Evolutionary conservation across 1,139 yeast genomes (phyloP).

Genomic region (Pneumocystis sp.): DNA sequence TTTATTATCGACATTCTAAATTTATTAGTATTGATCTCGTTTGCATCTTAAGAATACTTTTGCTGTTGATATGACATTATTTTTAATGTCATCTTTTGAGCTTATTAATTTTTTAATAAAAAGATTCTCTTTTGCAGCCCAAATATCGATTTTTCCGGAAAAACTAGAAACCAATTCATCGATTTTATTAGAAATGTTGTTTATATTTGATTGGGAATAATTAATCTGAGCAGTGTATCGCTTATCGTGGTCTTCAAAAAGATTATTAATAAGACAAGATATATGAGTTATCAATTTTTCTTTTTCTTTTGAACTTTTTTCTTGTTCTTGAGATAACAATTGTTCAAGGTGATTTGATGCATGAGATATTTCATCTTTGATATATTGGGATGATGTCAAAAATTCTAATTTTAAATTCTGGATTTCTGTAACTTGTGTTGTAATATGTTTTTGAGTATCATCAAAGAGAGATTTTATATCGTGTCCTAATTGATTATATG

Average conservation of each 20-base stretch:
- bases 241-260: constrained; percentile 8
- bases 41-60: not conserved
- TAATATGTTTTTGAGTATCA: constrained; percentile 15
- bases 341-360: constrained; percentile 2
- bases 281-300: constrained; percentile 8
- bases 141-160: constrained; percentile 11
- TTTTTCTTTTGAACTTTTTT: constrained; percentile 7
- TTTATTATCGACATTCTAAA: constrained; percentile 10
- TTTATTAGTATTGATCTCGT: not conserved
- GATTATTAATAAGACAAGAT: constrained; percentile 5
- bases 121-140: constrained; percentile 14
- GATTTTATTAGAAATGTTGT: constrained; percentile 4
- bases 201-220: constrained; percentile 2
- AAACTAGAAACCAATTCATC: constrained; percentile 10
- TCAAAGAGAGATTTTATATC: constrained; percentile 17
- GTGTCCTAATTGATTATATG: constrained; percentile 17
- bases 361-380: constrained; percentile 7
- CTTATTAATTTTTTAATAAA: constrained; percentile 12
- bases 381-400: constrained; percentile 7
- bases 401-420: constrained; percentile 14
- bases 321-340: constrained; percentile 10
- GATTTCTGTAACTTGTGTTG: constrained; percentile 14
- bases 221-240: constrained; percentile 6
- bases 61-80: constrained; percentile 13
- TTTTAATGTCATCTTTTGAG: constrained; percentile 15